Conservation (phyloP, 176 grass and related monocot genomes). For the Chrysopogon serrulatus region DNA sequence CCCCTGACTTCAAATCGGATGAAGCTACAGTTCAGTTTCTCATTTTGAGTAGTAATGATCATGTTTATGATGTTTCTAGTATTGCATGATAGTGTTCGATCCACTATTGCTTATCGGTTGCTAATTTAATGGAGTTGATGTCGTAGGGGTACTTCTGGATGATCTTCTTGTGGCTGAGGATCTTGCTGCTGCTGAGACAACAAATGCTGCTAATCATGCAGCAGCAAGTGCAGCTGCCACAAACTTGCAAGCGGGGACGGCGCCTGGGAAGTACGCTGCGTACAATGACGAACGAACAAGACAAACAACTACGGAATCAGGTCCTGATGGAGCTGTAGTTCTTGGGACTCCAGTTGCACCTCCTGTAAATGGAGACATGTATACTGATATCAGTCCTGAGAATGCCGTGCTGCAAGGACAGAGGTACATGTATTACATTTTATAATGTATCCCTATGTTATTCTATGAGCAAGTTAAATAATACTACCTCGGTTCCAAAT, state of each 20-base stretch:
- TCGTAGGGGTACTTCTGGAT: conserved; percentile 88
- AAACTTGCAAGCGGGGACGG: conserved; percentile 48
- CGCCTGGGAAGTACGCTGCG: conserved; percentile 54
- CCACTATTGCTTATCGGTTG: not conserved
- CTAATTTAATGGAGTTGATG: conserved; percentile 18
- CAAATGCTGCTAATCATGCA: conserved; percentile 82
- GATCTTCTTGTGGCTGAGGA: conserved; percentile 99
- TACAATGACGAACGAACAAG: conserved; percentile 67
- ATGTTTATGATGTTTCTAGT: not conserved
- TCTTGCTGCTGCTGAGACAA: conserved; percentile 92
- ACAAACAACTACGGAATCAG: conserved; percentile 50
- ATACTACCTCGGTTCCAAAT: too few relatives aligned
- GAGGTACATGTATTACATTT: conserved; percentile 44
- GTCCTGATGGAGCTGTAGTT: conserved; percentile 77
- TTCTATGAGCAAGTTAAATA: not conserved
- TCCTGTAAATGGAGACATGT: conserved; percentile 95
- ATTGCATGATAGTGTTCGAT: not conserved
- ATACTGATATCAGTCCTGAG: conserved; percentile 96
- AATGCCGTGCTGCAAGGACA: conserved; percentile 84
- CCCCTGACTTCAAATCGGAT: not conserved
- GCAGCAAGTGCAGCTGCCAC: conserved; percentile 73
- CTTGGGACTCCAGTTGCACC: conserved; percentile 95
- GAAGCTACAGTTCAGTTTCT: not conserved
- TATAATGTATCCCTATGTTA: not conserved
- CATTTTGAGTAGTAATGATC: not conserved